These are phyloP conservation scores for Ceratocystis ficicola DNA, from an alignment of 2,329 filamentous ascomycete genomes.

Conservation along the genomic window DNA sequence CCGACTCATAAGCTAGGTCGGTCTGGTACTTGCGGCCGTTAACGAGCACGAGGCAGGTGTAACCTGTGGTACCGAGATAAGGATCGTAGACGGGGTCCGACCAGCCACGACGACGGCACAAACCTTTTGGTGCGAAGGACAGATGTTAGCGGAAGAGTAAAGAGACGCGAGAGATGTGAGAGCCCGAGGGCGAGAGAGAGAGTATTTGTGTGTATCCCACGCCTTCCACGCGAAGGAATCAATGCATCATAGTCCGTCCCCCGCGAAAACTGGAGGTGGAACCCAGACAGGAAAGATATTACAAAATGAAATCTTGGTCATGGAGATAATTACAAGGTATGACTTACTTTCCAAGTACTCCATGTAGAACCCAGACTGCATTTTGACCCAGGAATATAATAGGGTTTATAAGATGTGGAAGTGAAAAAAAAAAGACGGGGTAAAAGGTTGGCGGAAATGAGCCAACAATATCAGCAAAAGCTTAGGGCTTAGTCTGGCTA, in stretches of 20 bases:
- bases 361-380: conserved; percentile 47
- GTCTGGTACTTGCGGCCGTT: conserved; percentile 96
- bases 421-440: neutral
- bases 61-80: conserved; percentile 61
- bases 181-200: neutral
- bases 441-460: neutral
- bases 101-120: conserved; percentile 92
- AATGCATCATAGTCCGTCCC: neutral
- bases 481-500: neutral
- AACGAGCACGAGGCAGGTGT: conserved; percentile 80
- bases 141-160: conserved; percentile 4
- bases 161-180: neutral
- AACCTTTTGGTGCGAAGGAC: conserved; percentile 45
- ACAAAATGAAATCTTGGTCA: neutral
- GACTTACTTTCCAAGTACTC: conserved; percentile 62
- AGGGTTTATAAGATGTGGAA: neutral
- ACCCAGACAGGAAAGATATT: neutral
- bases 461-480: neutral
- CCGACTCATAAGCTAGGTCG: conserved; percentile 70
- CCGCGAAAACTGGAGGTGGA: neutral
- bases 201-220: neutral
- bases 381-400: neutral
- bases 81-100: conserved; percentile 79
- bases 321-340: conserved; percentile 20
- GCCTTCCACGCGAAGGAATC: no score